Conservation (phyloP, 257 asterid genomes). For the Fraxinus pennsylvanica region DNA sequence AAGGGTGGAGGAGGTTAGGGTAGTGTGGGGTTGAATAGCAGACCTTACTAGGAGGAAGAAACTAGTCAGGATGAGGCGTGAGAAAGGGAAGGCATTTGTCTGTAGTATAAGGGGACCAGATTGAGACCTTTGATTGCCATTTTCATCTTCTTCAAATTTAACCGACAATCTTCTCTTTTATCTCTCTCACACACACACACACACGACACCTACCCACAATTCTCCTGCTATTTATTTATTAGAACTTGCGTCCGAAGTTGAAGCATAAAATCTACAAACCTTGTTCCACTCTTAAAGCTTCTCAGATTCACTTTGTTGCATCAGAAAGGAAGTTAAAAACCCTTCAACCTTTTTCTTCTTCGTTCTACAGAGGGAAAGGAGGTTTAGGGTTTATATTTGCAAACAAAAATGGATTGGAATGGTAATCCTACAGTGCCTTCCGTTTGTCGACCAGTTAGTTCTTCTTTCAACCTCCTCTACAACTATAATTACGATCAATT, state of each 20-base stretch:
- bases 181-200: background rate
- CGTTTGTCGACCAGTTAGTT: constrained; percentile 41
- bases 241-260: too few species aligned
- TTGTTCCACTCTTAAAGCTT: background rate
- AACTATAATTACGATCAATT: constrained; percentile 62
- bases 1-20: background rate
- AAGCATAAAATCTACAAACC: too few species aligned
- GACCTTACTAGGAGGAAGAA: background rate
- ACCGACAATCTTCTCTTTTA: too few species aligned
- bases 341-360: background rate
- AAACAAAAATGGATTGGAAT: constrained; percentile 60
- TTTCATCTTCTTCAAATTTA: too few species aligned
- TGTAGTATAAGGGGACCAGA: constrained; percentile 27
- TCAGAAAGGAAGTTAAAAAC: constrained; percentile 14
- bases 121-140: constrained; percentile 24
- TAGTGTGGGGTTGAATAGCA: background rate
- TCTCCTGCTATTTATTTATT: too few species aligned
- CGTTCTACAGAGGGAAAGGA: background rate
- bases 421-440: constrained; percentile 49
- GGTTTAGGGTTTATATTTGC: background rate
- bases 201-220: background rate
- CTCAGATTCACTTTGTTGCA: constrained; percentile 5
- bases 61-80: background rate
- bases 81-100: constrained; percentile 4
- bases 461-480: constrained; percentile 49